Evolutionary conservation across 192 early-diverging fungal genomes (phyloP).

Genomic region (Thamnidium elegans): DNA sequence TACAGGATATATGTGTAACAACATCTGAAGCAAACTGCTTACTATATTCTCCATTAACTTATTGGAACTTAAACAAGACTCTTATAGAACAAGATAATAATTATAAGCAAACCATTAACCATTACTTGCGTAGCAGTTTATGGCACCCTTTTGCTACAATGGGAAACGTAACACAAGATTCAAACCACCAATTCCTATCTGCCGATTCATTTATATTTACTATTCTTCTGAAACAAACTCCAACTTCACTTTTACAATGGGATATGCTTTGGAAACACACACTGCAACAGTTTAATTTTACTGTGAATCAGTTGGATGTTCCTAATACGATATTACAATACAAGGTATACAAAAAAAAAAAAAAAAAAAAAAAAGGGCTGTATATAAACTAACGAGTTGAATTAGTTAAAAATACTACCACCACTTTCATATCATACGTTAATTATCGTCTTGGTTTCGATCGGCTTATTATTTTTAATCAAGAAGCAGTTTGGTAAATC

Average conservation of each 20-base stretch:
- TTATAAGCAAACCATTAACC: slow-evolving; percentile 11
- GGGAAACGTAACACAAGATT: slow-evolving; percentile 15
- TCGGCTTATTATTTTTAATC: no score
- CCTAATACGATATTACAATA: no score
- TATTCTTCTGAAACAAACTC: slow-evolving; percentile 39
- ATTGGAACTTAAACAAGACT: slow-evolving; percentile 33
- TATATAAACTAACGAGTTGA: no score
- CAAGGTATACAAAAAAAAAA: no score
- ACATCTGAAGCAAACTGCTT: slow-evolving; percentile 37
- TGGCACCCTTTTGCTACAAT: slow-evolving; percentile 14
- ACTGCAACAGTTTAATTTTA: no score
- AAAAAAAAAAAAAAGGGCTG: no score
- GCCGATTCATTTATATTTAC: slow-evolving; percentile 53
- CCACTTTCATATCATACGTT: no score
- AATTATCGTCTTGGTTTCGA: no score
- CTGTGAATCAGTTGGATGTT: no score
- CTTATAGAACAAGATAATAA: slow-evolving; percentile 10
- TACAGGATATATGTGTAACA: no score
- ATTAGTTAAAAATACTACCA: no score
- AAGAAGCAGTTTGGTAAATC: slow-evolving; percentile 45
- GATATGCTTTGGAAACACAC: slow-evolving; percentile 2
- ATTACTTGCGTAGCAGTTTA: neutral
- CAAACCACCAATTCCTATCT: slow-evolving; percentile 9
- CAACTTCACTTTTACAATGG: neutral
- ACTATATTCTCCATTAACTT: slow-evolving; percentile 56